Evolutionary conservation across 2,329 filamentous ascomycete species (phyloP), one percentile per base, ranked within the genome.

Genomic region (Ceratocystis colombiana): DNA sequence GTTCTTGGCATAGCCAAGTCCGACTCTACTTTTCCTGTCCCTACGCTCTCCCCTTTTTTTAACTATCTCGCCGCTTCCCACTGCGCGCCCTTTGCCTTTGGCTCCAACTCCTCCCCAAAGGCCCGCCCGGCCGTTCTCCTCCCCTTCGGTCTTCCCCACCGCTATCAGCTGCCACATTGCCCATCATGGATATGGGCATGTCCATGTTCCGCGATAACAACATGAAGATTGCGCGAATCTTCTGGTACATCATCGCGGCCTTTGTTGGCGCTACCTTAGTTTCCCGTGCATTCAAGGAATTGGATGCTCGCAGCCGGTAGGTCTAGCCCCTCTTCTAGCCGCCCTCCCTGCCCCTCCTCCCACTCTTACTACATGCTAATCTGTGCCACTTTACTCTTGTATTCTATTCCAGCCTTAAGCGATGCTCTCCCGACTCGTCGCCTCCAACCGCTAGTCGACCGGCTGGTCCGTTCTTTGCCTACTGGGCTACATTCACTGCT

Each of bases 401-500:
- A 3, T 28, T 25, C n/a, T 8, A 20, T 28, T 59, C 15, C 62
- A 84, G 82, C 69, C 70, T 85, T 55, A 78, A 77, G 67, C 76
- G 74, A 68, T 78, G 77, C 61, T 74, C 74, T n/a, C 72, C 76
- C 15, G 73, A 74, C 15, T 79, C 80, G 0, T 72, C 78, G 62
- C 72, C 76, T 1, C 57, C 55, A 50, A 79, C 78, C 68, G 81
- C 84, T 3, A 84, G 83, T 2, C 79, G 77, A 64, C 83, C 83
- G 1, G 75, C 74, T 41, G 80, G 77, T 57, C 65, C 67, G 6
- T 71, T 80, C 45, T 72, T 77, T 45, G 81, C 84, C 70, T 68
- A 74, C 62, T 86, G 82, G 80, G 84, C 84, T 4, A 86, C 84
- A 1, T 72, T 78, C 53, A 85, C 83, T 0, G 83, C 84, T 17